phyloP scores from a whole-genome alignment of 1,139 yeast species.

The Diutina scorzettiae region DNA sequence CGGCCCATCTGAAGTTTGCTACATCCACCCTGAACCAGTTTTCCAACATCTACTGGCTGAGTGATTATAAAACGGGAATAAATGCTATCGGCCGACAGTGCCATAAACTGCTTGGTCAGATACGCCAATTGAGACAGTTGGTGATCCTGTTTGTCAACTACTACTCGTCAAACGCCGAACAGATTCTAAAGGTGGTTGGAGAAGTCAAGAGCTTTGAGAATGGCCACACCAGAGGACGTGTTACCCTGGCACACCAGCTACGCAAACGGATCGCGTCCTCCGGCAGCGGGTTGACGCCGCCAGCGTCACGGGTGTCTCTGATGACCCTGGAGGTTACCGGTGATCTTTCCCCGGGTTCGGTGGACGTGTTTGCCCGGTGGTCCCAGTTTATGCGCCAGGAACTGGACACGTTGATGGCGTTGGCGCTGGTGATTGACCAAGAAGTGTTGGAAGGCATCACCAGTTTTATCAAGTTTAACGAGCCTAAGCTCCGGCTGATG shows the following conservation, averaged over 20 bases:
- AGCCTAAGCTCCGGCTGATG: conserved; percentile 20
- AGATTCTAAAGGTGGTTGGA: conserved; percentile 12
- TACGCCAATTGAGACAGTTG: conserved; percentile 30
- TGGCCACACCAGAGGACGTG: not conserved
- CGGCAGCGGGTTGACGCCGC: not conserved
- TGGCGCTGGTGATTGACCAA: conserved; percentile 27
- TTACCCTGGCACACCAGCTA: conserved; percentile 2
- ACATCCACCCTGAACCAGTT: not conserved
- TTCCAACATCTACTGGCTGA: conserved; percentile 29
- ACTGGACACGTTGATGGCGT: conserved; percentile 10
- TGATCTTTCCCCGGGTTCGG: not conserved
- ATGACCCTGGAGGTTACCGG: not conserved
- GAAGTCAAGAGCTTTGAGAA: not conserved
- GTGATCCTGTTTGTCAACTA: conserved; percentile 28
- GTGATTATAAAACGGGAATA: conserved; percentile 30
- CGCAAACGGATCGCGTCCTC: not conserved
- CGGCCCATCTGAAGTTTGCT: not conserved
- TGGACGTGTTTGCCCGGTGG: not conserved
- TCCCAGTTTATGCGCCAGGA: conserved; percentile 10
- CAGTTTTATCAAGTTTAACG: conserved; percentile 24
- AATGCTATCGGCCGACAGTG: conserved; percentile 21
- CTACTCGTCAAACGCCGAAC: conserved; percentile 26
- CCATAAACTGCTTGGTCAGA: conserved; percentile 23
- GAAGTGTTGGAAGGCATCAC: conserved; percentile 26
- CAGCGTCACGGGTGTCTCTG: conserved; percentile 3